Conservation (phyloP, 345 rosid species). For the Euphorbia tirucalli region DNA sequence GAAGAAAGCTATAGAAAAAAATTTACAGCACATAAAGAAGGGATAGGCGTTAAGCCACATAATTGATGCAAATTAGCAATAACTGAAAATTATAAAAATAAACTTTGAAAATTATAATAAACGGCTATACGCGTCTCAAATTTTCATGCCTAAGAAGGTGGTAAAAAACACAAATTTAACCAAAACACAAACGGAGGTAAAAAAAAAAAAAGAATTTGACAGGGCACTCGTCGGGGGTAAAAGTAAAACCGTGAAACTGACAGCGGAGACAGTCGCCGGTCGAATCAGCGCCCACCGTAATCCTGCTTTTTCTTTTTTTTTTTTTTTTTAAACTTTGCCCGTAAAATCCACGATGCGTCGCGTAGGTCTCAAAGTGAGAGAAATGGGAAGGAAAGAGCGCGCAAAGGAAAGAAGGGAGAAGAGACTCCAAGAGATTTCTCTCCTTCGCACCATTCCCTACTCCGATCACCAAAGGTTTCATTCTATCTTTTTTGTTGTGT, state of each 20-base stretch:
- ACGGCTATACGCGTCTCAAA: not conserved
- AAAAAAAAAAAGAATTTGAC: not conserved
- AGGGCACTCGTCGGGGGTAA: not conserved
- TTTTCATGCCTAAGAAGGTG: conserved; percentile 4
- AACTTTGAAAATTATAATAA: not conserved
- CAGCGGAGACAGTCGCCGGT: conserved; percentile 7
- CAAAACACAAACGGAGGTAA: not conserved
- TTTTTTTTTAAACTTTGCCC: not conserved
- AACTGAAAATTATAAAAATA: not conserved
- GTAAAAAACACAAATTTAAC: conserved; percentile 6
- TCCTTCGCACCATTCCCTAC: conserved; percentile 85
- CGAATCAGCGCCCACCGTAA: not conserved
- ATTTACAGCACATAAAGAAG: too few relatives aligned
- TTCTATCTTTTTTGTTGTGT: not conserved
- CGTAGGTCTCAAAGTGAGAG: conserved; percentile 3
- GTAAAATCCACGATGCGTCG: conserved; percentile 2
- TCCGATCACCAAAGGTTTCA: conserved; percentile 84
- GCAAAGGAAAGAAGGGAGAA: conserved; percentile 73
- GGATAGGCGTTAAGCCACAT: too few relatives aligned
- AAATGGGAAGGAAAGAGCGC: conserved; percentile 57
- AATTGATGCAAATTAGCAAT: too few relatives aligned
- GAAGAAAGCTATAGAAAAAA: too few relatives aligned
- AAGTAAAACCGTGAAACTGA: not conserved
- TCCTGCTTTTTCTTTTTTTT: not conserved
- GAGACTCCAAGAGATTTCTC: conserved; percentile 76